These are phyloP conservation scores for Puccinia polysora DNA, from an alignment of 1,284 basidiomycete species.

Conservation along the genomic window DNA sequence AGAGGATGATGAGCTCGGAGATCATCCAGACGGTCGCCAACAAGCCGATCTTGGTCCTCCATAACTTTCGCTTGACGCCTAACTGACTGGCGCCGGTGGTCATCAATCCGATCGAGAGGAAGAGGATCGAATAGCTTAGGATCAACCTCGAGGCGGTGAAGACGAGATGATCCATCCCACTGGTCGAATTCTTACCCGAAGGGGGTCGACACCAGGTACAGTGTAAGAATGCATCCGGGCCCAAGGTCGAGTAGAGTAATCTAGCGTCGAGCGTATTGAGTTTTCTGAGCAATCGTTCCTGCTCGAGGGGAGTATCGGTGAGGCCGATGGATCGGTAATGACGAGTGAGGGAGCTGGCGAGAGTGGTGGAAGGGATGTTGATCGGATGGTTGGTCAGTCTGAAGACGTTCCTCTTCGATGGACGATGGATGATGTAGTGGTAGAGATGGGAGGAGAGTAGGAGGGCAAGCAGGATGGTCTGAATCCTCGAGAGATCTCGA, in stretches of 20 bases:
- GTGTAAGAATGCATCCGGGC: constrained; percentile 8
- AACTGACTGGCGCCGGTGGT: not conserved
- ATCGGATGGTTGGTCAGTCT: not conserved
- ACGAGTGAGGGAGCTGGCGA: not conserved
- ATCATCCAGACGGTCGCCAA: not conserved
- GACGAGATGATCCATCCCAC: constrained; percentile 16
- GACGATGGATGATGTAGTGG: not conserved
- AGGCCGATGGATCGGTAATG: constrained; percentile 4
- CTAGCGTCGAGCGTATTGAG: constrained; percentile 36
- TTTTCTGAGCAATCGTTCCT: constrained; percentile 17
- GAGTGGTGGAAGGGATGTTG: constrained; percentile 3
- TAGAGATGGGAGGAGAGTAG: not conserved
- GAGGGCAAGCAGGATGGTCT: not conserved
- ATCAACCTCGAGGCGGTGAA: not conserved
- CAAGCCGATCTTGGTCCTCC: not conserved
- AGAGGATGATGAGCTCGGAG: not conserved
- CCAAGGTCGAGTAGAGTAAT: constrained; percentile 15
- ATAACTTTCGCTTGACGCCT: constrained; percentile 13
- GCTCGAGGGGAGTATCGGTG: not conserved
- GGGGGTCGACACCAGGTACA: constrained; percentile 35
- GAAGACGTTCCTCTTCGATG: not conserved
- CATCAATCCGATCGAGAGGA: constrained; percentile 18
- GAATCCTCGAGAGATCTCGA: not conserved
- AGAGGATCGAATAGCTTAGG: not conserved
- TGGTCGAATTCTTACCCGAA: constrained; percentile 2